Evolutionary conservation across 2,329 filamentous ascomycete genomes (phyloP).

Genomic region (Microdochium paspali): DNA sequence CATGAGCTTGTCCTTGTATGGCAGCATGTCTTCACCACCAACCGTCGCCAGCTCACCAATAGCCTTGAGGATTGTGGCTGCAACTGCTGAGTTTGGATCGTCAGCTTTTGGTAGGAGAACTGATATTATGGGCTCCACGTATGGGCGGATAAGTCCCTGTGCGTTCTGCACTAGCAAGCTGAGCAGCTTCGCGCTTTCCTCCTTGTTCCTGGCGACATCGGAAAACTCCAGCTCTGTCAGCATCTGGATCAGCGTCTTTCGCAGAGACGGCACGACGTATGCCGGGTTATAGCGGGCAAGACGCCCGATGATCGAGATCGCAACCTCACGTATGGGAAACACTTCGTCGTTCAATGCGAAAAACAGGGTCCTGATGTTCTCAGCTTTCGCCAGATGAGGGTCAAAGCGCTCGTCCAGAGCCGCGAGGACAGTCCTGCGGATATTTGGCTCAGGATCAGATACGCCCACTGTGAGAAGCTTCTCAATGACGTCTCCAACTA

Average conservation of each 20-base stretch:
- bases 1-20: conserved; percentile 88
- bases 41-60: conserved; percentile 92
- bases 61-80: conserved; percentile 88
- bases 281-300: conserved; percentile 87
- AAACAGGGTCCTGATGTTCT: conserved; percentile 93
- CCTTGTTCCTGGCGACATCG: conserved; percentile 86
- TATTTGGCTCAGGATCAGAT: conserved; percentile 82
- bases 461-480: conserved; percentile 92
- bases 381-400: conserved; percentile 89
- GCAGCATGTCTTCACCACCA: conserved; percentile 86
- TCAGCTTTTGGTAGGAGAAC: conserved; percentile 89
- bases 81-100: conserved; percentile 78
- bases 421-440: conserved; percentile 77
- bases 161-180: conserved; percentile 90
- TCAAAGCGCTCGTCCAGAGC: conserved; percentile 93
- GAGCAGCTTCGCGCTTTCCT: conserved; percentile 89
- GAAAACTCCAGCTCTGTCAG: conserved; percentile 95
- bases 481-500: conserved; percentile 96
- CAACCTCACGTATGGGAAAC: conserved; percentile 85
- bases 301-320: conserved; percentile 92
- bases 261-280: conserved; percentile 91
- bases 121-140: conserved; percentile 92
- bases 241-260: conserved; percentile 92
- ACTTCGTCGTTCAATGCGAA: conserved; percentile 92
- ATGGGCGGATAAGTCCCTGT: conserved; percentile 86